Conservation (phyloP, 768 basidiomycete species). For the Suillus hirtellus region DNA sequence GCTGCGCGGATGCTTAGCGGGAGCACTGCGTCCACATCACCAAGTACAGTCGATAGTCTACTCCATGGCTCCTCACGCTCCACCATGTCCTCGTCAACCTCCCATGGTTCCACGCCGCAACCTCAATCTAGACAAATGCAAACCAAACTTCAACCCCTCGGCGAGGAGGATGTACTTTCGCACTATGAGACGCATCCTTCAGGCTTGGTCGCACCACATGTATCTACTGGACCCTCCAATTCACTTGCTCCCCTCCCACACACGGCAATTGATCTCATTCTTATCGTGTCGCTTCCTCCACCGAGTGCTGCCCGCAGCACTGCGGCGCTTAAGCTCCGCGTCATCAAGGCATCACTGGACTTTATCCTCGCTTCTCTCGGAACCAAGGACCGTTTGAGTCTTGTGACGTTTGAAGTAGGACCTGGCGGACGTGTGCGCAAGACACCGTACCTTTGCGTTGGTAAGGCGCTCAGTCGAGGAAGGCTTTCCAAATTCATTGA, state of each 20-base stretch:
- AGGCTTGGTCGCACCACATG: slow-evolving; percentile 66
- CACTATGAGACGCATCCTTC: slow-evolving; percentile 52
- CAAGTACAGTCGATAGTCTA: slow-evolving; percentile 62
- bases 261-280: slow-evolving; percentile 87
- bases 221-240: slow-evolving; percentile 75
- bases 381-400: slow-evolving; percentile 75
- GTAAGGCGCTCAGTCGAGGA: slow-evolving; percentile 64
- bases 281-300: slow-evolving; percentile 86
- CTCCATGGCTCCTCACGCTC: slow-evolving; percentile 67
- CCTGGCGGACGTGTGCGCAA: slow-evolving; percentile 78
- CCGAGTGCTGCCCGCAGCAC: slow-evolving; percentile 71
- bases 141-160: slow-evolving; percentile 61
- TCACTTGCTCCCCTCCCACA: slow-evolving; percentile 81
- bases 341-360: slow-evolving; percentile 86
- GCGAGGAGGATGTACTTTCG: slow-evolving; percentile 68
- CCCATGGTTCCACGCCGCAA: slow-evolving; percentile 55
- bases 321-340: slow-evolving; percentile 82
- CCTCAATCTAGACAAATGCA: slow-evolving; percentile 37
- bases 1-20: slow-evolving; percentile 81
- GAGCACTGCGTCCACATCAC: slow-evolving; percentile 60
- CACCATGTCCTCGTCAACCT: slow-evolving; percentile 73
- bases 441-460: slow-evolving; percentile 87
- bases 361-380: slow-evolving; percentile 81
- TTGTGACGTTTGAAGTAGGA: slow-evolving; percentile 94
- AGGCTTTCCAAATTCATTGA: slow-evolving; percentile 80